Base-by-base conservation (phyloP, 805 yeast genomes). In the Teunomyces lycoperdinae region DNA sequence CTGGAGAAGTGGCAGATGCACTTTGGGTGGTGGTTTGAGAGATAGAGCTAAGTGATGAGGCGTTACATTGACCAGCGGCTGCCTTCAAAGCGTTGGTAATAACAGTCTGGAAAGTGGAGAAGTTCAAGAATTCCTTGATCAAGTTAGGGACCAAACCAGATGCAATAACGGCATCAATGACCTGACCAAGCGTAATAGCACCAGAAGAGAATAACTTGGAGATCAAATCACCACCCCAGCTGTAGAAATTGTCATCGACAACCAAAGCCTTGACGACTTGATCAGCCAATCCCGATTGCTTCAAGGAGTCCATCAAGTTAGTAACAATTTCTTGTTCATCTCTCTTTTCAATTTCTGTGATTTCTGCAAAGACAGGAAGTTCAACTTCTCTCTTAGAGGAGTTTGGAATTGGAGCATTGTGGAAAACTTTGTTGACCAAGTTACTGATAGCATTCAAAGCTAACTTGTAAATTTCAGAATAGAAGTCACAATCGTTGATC, bases 31-130 rank as follows among this genome's bases (percentile, higher is more conserved):
- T 54, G 14, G 67, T 55, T 42, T 70, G 56, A 9, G 64, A 50
- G 29, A 61, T 48, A 27, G 65, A 55, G 17, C 65, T 52, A 44
- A 61, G 57, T 10, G 67, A 52, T 10, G 64, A 47, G 41, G 62
- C 63, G 17, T 60, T 66, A 65, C 77, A 72, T 42, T 68, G 52
- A 49, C 68, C 68, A 47, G 63, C 60, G 20, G 73, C 74, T 47
- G 75, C 76, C 50, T 73, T 73, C 58, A 72, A 70, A 26, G 76
- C 73, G 46, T 66, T 72, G 52, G 67, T 67, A 44, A 69, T 62
- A 47, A 71, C 68, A n/a, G 71, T 61, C 58, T 68, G 62, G 55
- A 71, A 68, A 14, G 74, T 71, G 13, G 53, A 56, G 36, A 70
- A 35, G 56, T 62, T 70, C 56, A 72, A 70, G 64, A 72, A 70